Evolutionary conservation across 2,329 filamentous ascomycete genomes (phyloP), one percentile per base, ranked within the genome.

Genomic region (Talaromyces sp.): DNA sequence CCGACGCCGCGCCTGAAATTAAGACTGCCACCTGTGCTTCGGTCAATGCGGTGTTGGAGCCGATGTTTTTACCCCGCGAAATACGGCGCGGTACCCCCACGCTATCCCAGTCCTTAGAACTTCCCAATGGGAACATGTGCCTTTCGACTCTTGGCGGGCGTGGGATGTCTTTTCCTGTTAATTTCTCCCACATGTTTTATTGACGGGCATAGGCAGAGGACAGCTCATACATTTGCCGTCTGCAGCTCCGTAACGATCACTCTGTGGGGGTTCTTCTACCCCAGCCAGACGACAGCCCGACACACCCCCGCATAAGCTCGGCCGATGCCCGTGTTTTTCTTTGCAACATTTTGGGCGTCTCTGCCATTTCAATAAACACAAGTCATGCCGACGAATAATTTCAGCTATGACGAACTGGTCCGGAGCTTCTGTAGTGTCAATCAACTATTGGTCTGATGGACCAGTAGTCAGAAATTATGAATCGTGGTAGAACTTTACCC

Each of bases 51-150:
- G 41, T 60, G 41, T 60, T 48, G 47, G 41, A 11, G 47, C 57
- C 57, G 57, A 60, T 60, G n/a, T 45, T 33, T 31, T 19, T 60
- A 35, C 57, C 57, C 57, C 57, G 57, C 57, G 57, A 45, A 47
- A 47, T 47, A 43, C 54, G 7, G 14, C 35, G 11, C 22, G 33
- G 19, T 16, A 13, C 41, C 57, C 57, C 57, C 57, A 60, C 57
- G 57, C 57, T 22, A 35, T 10, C 22, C 22, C 14, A 27, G 6
- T 10, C 19, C 35, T 41, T 2, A 56, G 3, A 24, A 24, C 11
- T 35, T 37, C 50, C 50, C 14, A 35, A 37, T 56, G 10, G 31
- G 50, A 31, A 35, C 27, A 52, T 33, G 8, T 59, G 27, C 37
- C 24, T 59, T 31, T n/a, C 6, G 7, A 41, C 39, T 6, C 22